Evolutionary conservation across 164 flowering plant genomes (phyloP).

Genomic region (Pachysandra terminalis): DNA sequence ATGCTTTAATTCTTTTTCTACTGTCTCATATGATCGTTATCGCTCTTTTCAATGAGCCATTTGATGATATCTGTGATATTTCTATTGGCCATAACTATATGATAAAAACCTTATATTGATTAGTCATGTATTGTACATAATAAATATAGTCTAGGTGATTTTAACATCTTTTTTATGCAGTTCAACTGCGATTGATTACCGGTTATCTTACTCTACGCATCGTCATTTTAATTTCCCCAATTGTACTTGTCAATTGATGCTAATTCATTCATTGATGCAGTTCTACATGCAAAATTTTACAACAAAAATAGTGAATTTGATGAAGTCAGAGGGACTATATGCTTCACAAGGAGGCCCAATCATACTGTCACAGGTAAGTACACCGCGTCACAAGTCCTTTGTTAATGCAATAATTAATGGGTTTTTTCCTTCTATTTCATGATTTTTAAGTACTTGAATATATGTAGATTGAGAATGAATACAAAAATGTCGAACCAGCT

Average conservation of each 20-base stretch:
- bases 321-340: conserved; percentile 65
- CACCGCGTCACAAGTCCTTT: neutral
- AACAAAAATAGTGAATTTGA: conserved; percentile 59
- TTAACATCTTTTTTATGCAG: too few species aligned
- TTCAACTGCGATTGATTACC: too few species aligned
- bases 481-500: conserved; percentile 45
- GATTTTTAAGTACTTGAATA: neutral
- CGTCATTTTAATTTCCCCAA: too few species aligned
- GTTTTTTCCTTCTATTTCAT: neutral
- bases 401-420: neutral
- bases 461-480: conserved; percentile 82
- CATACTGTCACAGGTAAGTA: conserved; percentile 78
- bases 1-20: neutral
- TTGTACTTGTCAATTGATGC: too few species aligned
- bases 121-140: too few species aligned
- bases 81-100: neutral
- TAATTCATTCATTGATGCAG: conserved; percentile 30
- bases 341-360: conserved; percentile 99
- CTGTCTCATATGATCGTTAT: neutral
- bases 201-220: too few species aligned
- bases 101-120: too few species aligned
- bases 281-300: conserved; percentile 67
- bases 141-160: too few species aligned
- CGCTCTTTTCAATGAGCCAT: neutral
- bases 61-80: neutral